Evolutionary conservation across 495 filamentous ascomycete species (phyloP).

Genomic region (Podospora fimiseda): DNA sequence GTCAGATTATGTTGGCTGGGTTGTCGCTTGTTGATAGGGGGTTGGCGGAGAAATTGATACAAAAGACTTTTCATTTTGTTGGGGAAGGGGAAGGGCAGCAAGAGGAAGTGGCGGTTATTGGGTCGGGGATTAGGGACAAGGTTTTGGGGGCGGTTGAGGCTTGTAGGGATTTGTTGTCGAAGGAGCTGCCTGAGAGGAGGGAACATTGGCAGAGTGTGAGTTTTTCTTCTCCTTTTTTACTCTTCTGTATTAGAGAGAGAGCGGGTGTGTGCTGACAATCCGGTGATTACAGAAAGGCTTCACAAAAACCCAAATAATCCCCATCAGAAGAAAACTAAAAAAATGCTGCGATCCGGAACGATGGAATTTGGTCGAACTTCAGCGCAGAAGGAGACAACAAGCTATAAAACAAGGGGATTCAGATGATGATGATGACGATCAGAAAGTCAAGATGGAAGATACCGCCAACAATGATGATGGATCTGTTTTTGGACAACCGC

Average conservation of each 20-base stretch:
- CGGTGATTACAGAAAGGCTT: constrained; percentile 22
- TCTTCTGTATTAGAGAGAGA: too few species aligned
- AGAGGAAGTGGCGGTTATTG: constrained; percentile 27
- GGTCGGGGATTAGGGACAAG: constrained; percentile 33
- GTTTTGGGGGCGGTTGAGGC: constrained; percentile 41
- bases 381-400: constrained; percentile 42
- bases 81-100: background rate
- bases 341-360: constrained; percentile 72
- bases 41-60: constrained; percentile 65
- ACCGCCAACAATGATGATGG: constrained; percentile 36
- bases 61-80: constrained; percentile 54
- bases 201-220: constrained; percentile 40
- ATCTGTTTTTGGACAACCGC: constrained; percentile 36
- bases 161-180: constrained; percentile 47
- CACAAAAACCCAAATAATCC: constrained; percentile 39
- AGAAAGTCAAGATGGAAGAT: too few species aligned
- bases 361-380: constrained; percentile 52
- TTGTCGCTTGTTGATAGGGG: constrained; percentile 67
- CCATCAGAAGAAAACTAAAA: constrained; percentile 64
- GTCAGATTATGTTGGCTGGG: constrained; percentile 84
- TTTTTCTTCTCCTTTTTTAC: background rate
- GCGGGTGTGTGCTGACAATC: background rate
- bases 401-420: constrained; percentile 37
- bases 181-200: constrained; percentile 38
- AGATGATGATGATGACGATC: constrained; percentile 17